These are phyloP conservation scores for Noccaea bulbosa DNA, from an alignment of 345 rosid genomes.

Conservation along the genomic window DNA sequence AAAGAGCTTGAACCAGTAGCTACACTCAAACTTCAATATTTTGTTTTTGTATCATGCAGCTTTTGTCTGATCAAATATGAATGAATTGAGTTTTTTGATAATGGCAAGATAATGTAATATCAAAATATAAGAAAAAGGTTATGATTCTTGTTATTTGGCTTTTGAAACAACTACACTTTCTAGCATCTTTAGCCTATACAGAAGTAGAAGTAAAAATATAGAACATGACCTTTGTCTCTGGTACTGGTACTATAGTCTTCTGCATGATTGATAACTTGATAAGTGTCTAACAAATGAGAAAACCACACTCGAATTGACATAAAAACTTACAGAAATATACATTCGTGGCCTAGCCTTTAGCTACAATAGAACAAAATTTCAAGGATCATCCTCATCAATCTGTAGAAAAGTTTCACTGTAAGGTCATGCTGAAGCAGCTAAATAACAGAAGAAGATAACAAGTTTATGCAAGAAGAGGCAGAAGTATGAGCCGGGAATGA, in stretches of 20 bases:
- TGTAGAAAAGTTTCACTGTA: slow-evolving; percentile 14
- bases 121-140: neutral
- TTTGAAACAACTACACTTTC: neutral
- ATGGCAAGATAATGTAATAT: slow-evolving; percentile 16
- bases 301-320: slow-evolving; percentile 3
- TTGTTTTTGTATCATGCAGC: neutral
- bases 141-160: neutral
- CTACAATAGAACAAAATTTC: slow-evolving; percentile 37
- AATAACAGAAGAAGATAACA: slow-evolving; percentile 15
- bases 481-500: slow-evolving; percentile 9
- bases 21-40: neutral
- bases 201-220: neutral
- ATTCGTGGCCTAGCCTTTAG: neutral
- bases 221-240: neutral
- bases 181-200: neutral
- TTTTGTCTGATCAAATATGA: slow-evolving; percentile 9
- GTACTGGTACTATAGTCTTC: neutral
- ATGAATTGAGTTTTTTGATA: slow-evolving; percentile 13
- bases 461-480: slow-evolving; percentile 10
- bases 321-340: slow-evolving; percentile 2
- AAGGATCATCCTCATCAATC: slow-evolving; percentile 27
- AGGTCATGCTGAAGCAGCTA: slow-evolving; percentile 14
- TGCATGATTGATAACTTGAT: neutral
- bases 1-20: neutral
- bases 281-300: neutral